A percentile compares a stretch with the other conserved stretches of the same genome.
These are phyloP conservation scores for Deinandra increscens DNA, from an alignment of 129 eudicot genomes.

Conservation along the genomic window DNA sequence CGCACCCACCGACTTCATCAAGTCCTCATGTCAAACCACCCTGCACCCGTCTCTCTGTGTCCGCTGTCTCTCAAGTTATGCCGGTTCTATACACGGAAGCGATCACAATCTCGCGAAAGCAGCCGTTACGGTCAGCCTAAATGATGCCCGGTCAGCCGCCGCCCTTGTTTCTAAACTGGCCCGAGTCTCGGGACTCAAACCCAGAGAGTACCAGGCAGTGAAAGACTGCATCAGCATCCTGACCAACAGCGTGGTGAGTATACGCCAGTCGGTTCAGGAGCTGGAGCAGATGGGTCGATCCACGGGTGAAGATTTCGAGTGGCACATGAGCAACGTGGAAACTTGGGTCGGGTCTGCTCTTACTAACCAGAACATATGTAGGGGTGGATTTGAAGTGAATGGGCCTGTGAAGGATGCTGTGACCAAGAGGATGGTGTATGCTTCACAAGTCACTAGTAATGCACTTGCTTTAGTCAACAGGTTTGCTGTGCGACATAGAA, in stretches of 20 bases:
- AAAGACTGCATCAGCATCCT: constrained; percentile 64
- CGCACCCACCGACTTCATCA: constrained; percentile 43
- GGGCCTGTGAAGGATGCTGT: constrained; percentile 60
- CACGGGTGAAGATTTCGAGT: constrained; percentile 32
- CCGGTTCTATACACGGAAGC: constrained; percentile 44
- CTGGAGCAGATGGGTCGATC: constrained; percentile 29
- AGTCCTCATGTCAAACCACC: constrained; percentile 57
- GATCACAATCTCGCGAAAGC: constrained; percentile 61
- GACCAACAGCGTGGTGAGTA: constrained; percentile 43
- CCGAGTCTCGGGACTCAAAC: constrained; percentile 37
- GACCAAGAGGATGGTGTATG: constrained; percentile 38
- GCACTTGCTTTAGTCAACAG: constrained; percentile 81
- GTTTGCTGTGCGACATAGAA: constrained; percentile 50
- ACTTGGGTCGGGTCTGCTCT: constrained; percentile 91
- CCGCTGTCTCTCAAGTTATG: constrained; percentile 53
- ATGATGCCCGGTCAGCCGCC: constrained; percentile 42
- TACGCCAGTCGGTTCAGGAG: constrained; percentile 59
- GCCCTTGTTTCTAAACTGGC: constrained; percentile 42
- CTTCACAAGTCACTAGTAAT: constrained; percentile 77
- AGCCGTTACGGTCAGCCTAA: constrained; percentile 64
- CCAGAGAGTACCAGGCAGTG: constrained; percentile 51
- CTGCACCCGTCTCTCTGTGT: constrained; percentile 63
- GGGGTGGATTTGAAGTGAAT: constrained; percentile 56
- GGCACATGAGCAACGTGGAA: constrained; percentile 85
- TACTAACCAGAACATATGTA: constrained; percentile 63